phyloP scores from a whole-genome alignment of 208 protist species.

The Naegleria gruberi region DNA sequence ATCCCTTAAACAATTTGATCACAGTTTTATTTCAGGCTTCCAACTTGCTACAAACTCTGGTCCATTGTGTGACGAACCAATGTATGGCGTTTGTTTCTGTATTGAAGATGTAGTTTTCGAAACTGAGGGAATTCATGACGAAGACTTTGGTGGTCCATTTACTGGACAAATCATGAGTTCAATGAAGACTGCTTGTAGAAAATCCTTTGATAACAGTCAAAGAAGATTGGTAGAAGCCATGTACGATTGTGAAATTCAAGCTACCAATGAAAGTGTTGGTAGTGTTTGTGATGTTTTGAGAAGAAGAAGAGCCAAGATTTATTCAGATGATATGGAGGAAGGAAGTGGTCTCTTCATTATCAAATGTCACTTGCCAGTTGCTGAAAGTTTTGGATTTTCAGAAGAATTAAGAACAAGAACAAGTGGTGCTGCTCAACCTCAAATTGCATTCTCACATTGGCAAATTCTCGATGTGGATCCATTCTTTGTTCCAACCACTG shows the following conservation, averaged over 20 bases:
- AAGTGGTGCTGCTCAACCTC: constrained; percentile 84
- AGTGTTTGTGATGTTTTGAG: constrained; percentile 73
- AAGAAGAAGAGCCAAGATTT: constrained; percentile 62
- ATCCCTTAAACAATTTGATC: constrained; percentile 29
- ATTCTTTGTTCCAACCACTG: constrained; percentile 87
- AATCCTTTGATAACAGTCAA: constrained; percentile 72
- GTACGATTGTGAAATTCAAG: constrained; percentile 94
- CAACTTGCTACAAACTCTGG: constrained; percentile 81
- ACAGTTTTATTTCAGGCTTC: constrained; percentile 83
- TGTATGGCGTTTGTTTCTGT: constrained; percentile 67
- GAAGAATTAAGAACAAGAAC: constrained; percentile 83
- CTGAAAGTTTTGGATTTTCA: constrained; percentile 93
- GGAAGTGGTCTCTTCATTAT: constrained; percentile 91
- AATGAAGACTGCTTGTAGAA: constrained; percentile 78
- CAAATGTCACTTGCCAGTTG: constrained; percentile 82
- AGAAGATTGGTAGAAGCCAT: constrained; percentile 89
- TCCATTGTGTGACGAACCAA: constrained; percentile 94
- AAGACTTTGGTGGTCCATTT: constrained; percentile 47
- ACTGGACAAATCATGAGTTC: constrained; percentile 82
- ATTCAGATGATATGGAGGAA: constrained; percentile 90
- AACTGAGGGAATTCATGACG: background rate
- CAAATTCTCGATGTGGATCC: constrained; percentile 82
- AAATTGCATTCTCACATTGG: constrained; percentile 90
- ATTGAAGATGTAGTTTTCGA: constrained; percentile 8
- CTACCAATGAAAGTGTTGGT: constrained; percentile 61